Evolutionary conservation across 2,329 filamentous ascomycete species (phyloP).

Genomic region (Paraphaeosphaeria minitans): DNA sequence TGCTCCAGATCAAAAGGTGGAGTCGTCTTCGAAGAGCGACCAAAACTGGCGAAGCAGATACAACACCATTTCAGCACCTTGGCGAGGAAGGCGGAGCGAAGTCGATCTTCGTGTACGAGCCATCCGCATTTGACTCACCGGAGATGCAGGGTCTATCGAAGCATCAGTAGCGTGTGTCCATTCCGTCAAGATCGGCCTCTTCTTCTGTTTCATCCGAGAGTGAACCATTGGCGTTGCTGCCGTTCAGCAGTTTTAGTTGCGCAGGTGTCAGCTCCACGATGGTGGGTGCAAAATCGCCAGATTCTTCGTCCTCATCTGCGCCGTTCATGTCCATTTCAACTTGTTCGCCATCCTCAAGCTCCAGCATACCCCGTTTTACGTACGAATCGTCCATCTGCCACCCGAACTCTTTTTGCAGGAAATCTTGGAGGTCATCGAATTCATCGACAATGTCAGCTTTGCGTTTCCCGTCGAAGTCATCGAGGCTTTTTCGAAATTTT

Average conservation of each 20-base stretch:
- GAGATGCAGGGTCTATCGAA: conserved; percentile 24
- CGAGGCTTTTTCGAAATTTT: conserved; percentile 58
- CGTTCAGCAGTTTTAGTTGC: conserved; percentile 47
- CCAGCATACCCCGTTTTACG: conserved; percentile 62
- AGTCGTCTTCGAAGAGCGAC: neutral
- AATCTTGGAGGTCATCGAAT: conserved; percentile 60
- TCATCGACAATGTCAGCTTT: conserved; percentile 57
- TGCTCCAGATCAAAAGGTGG: neutral
- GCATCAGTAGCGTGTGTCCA: conserved; percentile 46
- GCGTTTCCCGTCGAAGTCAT: conserved; percentile 51
- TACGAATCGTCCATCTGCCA: conserved; percentile 64
- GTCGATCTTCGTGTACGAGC: conserved; percentile 1
- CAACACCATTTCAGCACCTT: neutral
- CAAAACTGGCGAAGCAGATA: neutral
- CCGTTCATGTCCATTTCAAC: conserved; percentile 63
- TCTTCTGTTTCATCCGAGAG: conserved; percentile 46
- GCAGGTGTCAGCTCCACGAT: conserved; percentile 60
- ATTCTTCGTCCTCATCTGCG: conserved; percentile 65
- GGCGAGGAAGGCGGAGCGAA: conserved; percentile 4
- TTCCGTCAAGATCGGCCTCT: conserved; percentile 45
- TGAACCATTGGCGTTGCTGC: conserved; percentile 25
- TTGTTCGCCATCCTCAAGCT: conserved; percentile 67
- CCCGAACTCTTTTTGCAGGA: conserved; percentile 59
- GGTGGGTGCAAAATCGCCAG: conserved; percentile 67
- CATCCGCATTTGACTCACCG: conserved; percentile 23